Evolutionary conservation across 805 yeast genomes (phyloP).

Genomic region (Ogataea paraovalis): DNA sequence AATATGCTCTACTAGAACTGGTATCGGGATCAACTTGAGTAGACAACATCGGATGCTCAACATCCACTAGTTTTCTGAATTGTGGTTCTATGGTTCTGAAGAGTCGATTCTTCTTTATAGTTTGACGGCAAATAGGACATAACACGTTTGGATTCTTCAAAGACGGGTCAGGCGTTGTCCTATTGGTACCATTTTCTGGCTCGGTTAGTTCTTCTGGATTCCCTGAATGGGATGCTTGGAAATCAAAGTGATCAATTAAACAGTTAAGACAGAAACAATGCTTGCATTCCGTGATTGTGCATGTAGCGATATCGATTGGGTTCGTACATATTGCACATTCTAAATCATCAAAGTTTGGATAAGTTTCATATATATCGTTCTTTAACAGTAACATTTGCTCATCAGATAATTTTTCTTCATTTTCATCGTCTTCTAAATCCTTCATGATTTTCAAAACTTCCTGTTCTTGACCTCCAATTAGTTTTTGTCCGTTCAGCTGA

Average conservation of each 20-base stretch:
- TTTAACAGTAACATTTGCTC: slow-evolving; percentile 25
- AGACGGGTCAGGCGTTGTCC: neutral
- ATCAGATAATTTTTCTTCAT: slow-evolving; percentile 17
- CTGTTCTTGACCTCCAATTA: neutral
- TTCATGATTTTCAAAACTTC: slow-evolving; percentile 16
- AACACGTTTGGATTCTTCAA: slow-evolving; percentile 39
- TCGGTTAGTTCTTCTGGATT: neutral
- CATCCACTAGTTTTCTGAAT: slow-evolving; percentile 25
- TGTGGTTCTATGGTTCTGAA: slow-evolving; percentile 35
- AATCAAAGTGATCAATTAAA: slow-evolving; percentile 67
- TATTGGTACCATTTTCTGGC: neutral
- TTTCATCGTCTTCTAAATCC: slow-evolving; percentile 24
- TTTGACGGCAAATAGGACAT: slow-evolving; percentile 76
- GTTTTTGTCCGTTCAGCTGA: slow-evolving; percentile 6
- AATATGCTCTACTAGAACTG: slow-evolving; percentile 16
- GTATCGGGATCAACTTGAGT: slow-evolving; percentile 10
- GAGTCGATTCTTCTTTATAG: slow-evolving; percentile 46
- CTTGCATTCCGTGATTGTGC: slow-evolving; percentile 65
- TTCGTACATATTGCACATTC: slow-evolving; percentile 86
- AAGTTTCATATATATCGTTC: slow-evolving; percentile 29
- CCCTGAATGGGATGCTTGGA: slow-evolving; percentile 36
- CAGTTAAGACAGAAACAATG: slow-evolving; percentile 78
- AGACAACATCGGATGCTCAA: slow-evolving; percentile 2
- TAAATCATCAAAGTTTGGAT: slow-evolving; percentile 37
- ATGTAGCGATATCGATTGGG: slow-evolving; percentile 50